Percentiles rank a stretch among this genome's conserved stretches.
Evolutionary conservation across 2,329 filamentous ascomycete species (phyloP).

Genomic region (Calonectria pteridis): DNA sequence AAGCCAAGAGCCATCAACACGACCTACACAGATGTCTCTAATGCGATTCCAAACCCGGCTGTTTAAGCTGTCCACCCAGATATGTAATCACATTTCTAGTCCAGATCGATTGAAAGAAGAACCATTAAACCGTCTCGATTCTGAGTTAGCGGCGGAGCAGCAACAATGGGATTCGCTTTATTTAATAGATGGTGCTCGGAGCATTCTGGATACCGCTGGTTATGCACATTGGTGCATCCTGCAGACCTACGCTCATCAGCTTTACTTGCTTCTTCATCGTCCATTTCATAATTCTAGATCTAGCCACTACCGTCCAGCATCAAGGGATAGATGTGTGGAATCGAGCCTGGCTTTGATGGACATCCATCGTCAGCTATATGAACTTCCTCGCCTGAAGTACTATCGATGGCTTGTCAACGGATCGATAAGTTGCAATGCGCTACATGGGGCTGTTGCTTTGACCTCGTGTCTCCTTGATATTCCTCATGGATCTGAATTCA

Average conservation of each 20-base stretch:
- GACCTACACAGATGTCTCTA: conserved; percentile 26
- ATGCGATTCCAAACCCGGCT: conserved; percentile 30
- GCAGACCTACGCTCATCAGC: conserved; percentile 35
- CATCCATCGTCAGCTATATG: conserved; percentile 28
- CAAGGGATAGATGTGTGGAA: conserved; percentile 27
- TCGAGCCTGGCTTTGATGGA: conserved; percentile 30
- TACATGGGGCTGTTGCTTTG: conserved; percentile 33
- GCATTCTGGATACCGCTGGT: conserved; percentile 27
- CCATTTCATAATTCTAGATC: conserved; percentile 26
- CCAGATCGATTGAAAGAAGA: not conserved
- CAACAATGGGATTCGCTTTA: conserved; percentile 28
- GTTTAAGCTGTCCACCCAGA: conserved; percentile 25
- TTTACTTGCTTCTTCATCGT: conserved; percentile 34
- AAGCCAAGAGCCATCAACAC: not conserved
- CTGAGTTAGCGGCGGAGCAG: conserved; percentile 17
- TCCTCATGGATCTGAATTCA: conserved; percentile 15
- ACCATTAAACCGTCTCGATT: not conserved
- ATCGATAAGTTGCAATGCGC: conserved; percentile 24
- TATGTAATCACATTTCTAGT: conserved; percentile 26
- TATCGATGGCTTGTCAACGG: conserved; percentile 34
- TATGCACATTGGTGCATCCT: conserved; percentile 36
- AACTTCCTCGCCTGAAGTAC: conserved; percentile 28
- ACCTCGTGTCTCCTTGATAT: conserved; percentile 31
- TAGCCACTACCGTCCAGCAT: conserved; percentile 10
- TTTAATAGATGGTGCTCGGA: conserved; percentile 25